Base-by-base conservation (phyloP, 192 early-diverging fungal genomes). In the Thamnidium elegans region DNA sequence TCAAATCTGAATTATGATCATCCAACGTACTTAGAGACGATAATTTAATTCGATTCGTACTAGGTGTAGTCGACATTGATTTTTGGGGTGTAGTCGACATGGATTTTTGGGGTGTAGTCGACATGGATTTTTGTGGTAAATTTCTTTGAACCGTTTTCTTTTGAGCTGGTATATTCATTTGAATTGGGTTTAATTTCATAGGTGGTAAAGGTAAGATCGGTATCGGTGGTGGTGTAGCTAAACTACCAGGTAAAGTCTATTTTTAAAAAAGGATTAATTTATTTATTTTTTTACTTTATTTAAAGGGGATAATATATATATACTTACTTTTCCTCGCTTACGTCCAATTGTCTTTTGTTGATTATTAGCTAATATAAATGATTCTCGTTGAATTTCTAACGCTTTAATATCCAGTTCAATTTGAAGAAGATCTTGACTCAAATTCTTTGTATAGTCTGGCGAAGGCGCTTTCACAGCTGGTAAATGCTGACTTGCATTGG, bases 181-280 rank as follows among this genome's bases (percentile, higher is more conserved):
- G 55, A 21, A 66, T 66, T 1, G 65, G 65, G 13, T 66, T 51
- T 21, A 66, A 51, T 50, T 58, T 66, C 65, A 66, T 66, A 15
- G 65, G 65, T 23, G 65, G 65, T 30, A 66, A 30, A 15, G 54
- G 20, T 8, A 66, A 7, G 3, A 51, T 36, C 17, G 55, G 53
- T 43, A 62, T 50, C 20, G 65, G 70, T 7, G 70, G 65, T 13
- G 70, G 54, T 4, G 65, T 61, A 30, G 53, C 60, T 10, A 72
- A 58, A 53, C 60, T 72, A 15, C 70, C 39, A 17, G 70, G 70
- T 15, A 72, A 42, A n/a, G 65, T 67, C 70, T 72, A 56, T 15
- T 17, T 58, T 61, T 1, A 13, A 3, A 31, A 58, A 26, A 26
- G 26, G 1, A 1, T 1, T 26, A 26, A 46, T n/a, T n/a, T 63